Percentiles rank a stretch among this genome's conserved stretches.
These are phyloP conservation scores for Blastobotrys proliferans DNA, from an alignment of 1,139 yeast species.

Conservation along the genomic window DNA sequence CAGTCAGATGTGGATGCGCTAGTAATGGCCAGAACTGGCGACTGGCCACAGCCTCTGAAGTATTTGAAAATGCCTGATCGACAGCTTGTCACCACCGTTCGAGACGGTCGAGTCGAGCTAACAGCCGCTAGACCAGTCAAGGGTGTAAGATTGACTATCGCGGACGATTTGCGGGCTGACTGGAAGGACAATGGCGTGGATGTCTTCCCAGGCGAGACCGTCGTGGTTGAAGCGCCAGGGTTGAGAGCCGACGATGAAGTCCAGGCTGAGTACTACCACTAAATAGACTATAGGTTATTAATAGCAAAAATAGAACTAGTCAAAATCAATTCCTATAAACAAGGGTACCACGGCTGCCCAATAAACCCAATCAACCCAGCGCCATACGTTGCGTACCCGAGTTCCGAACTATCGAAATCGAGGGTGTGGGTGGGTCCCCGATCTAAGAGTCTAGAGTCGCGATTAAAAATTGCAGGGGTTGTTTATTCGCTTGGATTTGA, in stretches of 20 bases:
- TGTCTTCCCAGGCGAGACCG: conserved; percentile 39
- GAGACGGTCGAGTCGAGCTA: conserved; percentile 19
- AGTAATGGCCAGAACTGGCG: conserved; percentile 35
- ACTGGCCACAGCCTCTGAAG: conserved; percentile 56
- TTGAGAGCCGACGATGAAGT: conserved; percentile 4
- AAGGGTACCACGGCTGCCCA: not conserved
- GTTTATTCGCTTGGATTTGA: not conserved
- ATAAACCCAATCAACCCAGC: not conserved
- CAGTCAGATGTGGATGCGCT: too few species aligned
- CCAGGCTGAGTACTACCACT: conserved; percentile 3
- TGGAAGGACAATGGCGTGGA: conserved; percentile 45
- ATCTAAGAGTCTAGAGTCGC: not conserved
- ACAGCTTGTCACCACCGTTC: conserved; percentile 16
- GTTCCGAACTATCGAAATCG: not conserved
- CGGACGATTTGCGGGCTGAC: conserved; percentile 20
- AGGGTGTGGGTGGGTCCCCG: not conserved
- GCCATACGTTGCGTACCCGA: not conserved
- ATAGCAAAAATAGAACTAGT: not conserved
- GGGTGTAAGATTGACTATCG: conserved; percentile 35
- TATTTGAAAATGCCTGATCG: conserved; percentile 35
- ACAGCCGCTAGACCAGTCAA: conserved; percentile 40
- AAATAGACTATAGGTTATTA: not conserved
- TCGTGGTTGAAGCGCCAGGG: conserved; percentile 18
- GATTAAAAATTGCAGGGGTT: not conserved
- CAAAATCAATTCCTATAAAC: not conserved